Percentiles rank a stretch among this genome's conserved stretches.
Evolutionary conservation across 495 filamentous ascomycete species (phyloP).

Genomic region (Penicillium waksmanii): DNA sequence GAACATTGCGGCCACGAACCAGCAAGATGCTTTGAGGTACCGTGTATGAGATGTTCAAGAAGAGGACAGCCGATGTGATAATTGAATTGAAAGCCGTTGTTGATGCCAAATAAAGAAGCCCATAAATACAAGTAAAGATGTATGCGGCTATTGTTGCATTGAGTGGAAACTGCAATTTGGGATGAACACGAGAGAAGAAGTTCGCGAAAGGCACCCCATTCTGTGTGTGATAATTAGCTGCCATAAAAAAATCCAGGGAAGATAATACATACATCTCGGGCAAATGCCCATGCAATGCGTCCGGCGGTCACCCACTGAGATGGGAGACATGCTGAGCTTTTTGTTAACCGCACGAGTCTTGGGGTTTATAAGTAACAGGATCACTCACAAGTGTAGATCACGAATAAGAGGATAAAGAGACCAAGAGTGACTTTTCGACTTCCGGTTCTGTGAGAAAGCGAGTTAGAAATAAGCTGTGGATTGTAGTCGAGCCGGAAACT

Average conservation of each 20-base stretch:
- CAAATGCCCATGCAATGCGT: slow-evolving; percentile 45
- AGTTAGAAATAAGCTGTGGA: too few species aligned
- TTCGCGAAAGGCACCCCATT: slow-evolving; percentile 16
- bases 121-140: slow-evolving; percentile 37
- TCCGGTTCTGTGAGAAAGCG: not conserved
- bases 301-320: slow-evolving; percentile 35
- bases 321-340: slow-evolving; percentile 8
- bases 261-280: slow-evolving; percentile 30
- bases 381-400: too few species aligned
- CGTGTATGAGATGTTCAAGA: slow-evolving; percentile 37
- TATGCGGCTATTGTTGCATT: slow-evolving; percentile 32
- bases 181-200: slow-evolving; percentile 30
- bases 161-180: slow-evolving; percentile 28
- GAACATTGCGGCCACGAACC: slow-evolving; percentile 30
- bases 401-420: too few species aligned
- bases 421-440: not conserved
- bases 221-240: not conserved
- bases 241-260: not conserved
- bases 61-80: slow-evolving; percentile 40
- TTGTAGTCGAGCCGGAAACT: not conserved
- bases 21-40: slow-evolving; percentile 39
- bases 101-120: slow-evolving; percentile 43
- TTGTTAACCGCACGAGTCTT: not conserved
- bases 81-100: slow-evolving; percentile 48
- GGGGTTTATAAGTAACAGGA: too few species aligned